These are phyloP conservation scores for Cladosporium halotolerans DNA, from an alignment of 2,329 filamentous ascomycete species.

Conservation along the genomic window DNA sequence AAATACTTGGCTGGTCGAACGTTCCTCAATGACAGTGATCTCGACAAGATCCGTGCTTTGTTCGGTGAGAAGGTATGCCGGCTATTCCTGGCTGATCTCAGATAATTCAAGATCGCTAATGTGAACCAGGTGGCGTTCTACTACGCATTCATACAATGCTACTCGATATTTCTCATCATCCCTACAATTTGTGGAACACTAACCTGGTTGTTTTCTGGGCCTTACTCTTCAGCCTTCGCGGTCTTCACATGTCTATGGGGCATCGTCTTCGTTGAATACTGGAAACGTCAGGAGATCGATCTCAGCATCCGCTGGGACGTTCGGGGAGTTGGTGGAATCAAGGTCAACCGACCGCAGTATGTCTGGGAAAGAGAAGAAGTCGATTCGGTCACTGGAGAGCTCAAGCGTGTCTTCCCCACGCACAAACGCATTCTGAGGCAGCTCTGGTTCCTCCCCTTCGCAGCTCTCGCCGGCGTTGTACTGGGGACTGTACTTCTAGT, in stretches of 20 bases:
- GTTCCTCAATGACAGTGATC: conserved; percentile 1
- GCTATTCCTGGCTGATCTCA: not conserved
- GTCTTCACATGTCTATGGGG: conserved; percentile 8
- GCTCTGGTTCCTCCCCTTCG: conserved; percentile 7
- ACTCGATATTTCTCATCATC: conserved; percentile 6
- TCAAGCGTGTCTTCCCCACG: conserved; percentile 4
- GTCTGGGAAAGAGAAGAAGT: conserved; percentile 6
- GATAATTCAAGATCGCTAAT: not conserved
- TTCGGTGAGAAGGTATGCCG: conserved; percentile 5
- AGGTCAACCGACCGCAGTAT: conserved; percentile 7
- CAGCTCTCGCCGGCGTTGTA: not conserved
- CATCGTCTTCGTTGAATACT: conserved; percentile 5
- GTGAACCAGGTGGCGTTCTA: conserved; percentile 3
- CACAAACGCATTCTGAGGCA: conserved; percentile 9
- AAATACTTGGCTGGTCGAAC: conserved; percentile 7
- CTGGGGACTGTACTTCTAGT: conserved; percentile 3
- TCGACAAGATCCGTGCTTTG: conserved; percentile 3
- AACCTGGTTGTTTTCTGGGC: conserved; percentile 8
- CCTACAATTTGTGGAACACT: conserved; percentile 2
- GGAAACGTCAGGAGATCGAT: conserved; percentile 8
- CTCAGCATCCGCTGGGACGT: conserved; percentile 10
- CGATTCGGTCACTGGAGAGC: conserved; percentile 6
- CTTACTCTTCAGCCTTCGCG: conserved; percentile 5
- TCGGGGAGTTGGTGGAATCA: not conserved
- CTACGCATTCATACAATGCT: conserved; percentile 9